Conservation (phyloP, 805 yeast species). For the Nakazawaea anatomiae region DNA sequence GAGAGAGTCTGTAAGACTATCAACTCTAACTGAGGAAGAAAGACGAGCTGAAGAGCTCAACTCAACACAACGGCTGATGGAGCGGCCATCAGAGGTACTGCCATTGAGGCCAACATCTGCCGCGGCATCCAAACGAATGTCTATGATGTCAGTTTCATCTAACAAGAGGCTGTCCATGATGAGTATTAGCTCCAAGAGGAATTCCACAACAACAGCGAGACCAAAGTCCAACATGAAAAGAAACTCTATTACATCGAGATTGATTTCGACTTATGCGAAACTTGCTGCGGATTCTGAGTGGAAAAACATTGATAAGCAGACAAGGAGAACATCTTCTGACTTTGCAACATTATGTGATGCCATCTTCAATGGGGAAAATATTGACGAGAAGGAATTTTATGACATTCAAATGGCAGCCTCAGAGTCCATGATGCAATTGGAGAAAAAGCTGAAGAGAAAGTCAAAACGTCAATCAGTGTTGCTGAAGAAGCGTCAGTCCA, state of each 20-base stretch:
- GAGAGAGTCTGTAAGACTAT: not conserved
- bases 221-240: constrained; percentile 37
- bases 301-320: constrained; percentile 66
- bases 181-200: constrained; percentile 9
- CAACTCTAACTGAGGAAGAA: constrained; percentile 4
- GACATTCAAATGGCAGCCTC: constrained; percentile 36
- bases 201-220: constrained; percentile 14
- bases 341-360: constrained; percentile 75
- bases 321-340: constrained; percentile 71
- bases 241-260: constrained; percentile 65
- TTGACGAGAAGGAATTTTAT: constrained; percentile 36
- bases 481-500: constrained; percentile 30
- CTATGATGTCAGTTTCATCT: constrained; percentile 12
- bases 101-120: not conserved
- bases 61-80: constrained; percentile 1
- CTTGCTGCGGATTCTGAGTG: constrained; percentile 58
- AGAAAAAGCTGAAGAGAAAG: constrained; percentile 38
- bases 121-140: constrained; percentile 10
- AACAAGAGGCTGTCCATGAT: constrained; percentile 19
- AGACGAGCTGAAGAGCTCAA: not conserved
- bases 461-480: constrained; percentile 34
- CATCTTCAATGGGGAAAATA: constrained; percentile 66
- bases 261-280: constrained; percentile 69
- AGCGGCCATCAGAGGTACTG: not conserved
- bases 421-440: constrained; percentile 28